Evolutionary conservation across 495 filamentous ascomycete genomes (phyloP), one percentile per base, ranked within the genome.

Genomic region (Tirmania nivea): DNA sequence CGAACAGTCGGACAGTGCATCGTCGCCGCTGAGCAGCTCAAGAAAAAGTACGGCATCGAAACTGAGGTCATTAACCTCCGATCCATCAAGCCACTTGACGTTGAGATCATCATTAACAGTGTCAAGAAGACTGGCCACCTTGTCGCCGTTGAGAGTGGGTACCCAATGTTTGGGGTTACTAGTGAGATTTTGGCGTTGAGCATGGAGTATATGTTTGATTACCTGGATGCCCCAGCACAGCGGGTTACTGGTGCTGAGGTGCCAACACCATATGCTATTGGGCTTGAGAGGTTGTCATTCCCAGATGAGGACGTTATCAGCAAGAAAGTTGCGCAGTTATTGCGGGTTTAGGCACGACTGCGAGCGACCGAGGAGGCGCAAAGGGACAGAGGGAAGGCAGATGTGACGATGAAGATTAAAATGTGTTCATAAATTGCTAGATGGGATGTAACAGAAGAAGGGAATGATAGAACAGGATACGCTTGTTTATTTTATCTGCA

Each of bases 191-290:
- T 97, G 37, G 90, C 90, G 49, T 72, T 93, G 42, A 81, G 84
- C 54, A 92, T 92, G 84, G 90, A 97, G 70, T 96, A 95, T 68
- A 89, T 79, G 55, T 97, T 96, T 68, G 90, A 96, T 72, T 94
- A 92, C 73, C 78, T 97, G 57, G 80, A 93, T 57, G 84, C 84
- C 58, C 90, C 90, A 42, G 90, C 86, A 55, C 81, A 89, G 67
- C 78, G 89, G 68, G 78, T 96, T 61, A 94, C 86, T 54, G 90
- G 89, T 69, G 89, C 90, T 55, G 89, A 95, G 68, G 90, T 14
- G 10, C 34, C 10, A 8, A 47, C 16, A 48, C 61, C 36, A 63
- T 53, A 54, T 14, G 52, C 9, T 70, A 77, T 66, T 80, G 80
- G 60, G n/a, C 75, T 94, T 55, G 90, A 97, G 75, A 74, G 84